Conservation (phyloP, 257 asterid species). For the Anisodus tanguticus region DNA sequence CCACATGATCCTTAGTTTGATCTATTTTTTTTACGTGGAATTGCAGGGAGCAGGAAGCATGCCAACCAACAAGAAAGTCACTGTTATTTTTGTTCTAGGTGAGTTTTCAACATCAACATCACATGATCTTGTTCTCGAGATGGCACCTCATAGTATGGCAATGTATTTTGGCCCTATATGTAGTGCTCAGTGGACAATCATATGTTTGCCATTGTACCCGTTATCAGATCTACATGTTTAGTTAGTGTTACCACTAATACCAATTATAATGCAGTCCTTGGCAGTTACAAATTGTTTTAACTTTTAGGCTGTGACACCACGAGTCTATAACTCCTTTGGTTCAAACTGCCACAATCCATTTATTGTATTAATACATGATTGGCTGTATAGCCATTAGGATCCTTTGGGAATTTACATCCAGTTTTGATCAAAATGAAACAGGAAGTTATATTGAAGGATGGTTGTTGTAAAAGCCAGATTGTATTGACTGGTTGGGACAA, state of each 20-base stretch:
- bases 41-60: conserved; percentile 37
- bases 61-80: conserved; percentile 33
- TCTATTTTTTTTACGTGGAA: neutral
- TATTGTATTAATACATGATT: neutral
- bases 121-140: neutral
- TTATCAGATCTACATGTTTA: neutral
- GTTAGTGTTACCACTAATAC: neutral
- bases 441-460: conserved; percentile 20
- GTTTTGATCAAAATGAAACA: conserved; percentile 14
- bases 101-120: conserved; percentile 26
- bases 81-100: conserved; percentile 39
- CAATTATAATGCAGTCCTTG: conserved; percentile 7
- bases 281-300: neutral
- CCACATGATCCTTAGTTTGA: neutral
- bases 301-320: neutral
- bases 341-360: conserved; percentile 12
- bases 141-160: neutral
- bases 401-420: neutral
- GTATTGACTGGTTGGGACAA: neutral
- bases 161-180: neutral
- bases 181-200: neutral
- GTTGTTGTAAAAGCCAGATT: conserved; percentile 5
- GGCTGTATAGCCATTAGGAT: neutral
- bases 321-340: conserved; percentile 13
- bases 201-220: neutral